Percentiles rank a stretch among this genome's conserved stretches.
phyloP scores from a whole-genome alignment of 192 early-diverging fungal species.

The Backusella macrospora region DNA sequence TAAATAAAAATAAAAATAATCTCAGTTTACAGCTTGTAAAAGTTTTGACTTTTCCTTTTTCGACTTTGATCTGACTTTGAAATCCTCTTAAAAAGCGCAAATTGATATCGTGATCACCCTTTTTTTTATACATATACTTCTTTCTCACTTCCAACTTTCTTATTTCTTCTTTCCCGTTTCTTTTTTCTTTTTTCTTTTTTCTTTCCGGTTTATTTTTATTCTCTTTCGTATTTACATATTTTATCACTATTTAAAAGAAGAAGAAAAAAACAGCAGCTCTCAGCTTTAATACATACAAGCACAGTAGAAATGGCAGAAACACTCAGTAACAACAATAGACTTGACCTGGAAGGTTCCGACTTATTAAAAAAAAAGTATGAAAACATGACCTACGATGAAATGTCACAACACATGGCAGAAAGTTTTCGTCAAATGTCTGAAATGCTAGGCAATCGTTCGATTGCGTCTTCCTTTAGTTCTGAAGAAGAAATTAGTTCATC shows the following conservation, averaged over 20 bases:
- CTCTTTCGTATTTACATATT: background rate
- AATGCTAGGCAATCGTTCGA: constrained; percentile 19
- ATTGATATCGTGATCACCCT: constrained; percentile 13
- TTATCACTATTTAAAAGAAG: background rate
- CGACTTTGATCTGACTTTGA: background rate
- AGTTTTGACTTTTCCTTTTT: constrained; percentile 14
- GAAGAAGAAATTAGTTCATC: background rate
- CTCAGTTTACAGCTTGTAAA: background rate
- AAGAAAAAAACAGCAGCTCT: background rate
- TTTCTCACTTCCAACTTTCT: background rate
- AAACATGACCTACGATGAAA: constrained; percentile 42
- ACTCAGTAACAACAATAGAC: background rate
- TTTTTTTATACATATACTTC: background rate
- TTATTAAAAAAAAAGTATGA: constrained; percentile 31
- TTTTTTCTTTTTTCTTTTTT: constrained; percentile 8
- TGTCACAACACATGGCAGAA: constrained; percentile 37
- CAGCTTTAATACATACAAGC: background rate
- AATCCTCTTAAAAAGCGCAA: constrained; percentile 16
- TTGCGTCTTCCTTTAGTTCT: constrained; percentile 12
- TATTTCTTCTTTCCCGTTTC: background rate
- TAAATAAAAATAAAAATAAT: background rate
- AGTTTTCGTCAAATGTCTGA: constrained; percentile 36
- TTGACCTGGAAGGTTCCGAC: constrained; percentile 14
- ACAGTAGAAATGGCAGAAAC: background rate
- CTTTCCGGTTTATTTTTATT: background rate